Conservation (phyloP, 2,329 filamentous ascomycete species). For the Shiraia sp. region DNA sequence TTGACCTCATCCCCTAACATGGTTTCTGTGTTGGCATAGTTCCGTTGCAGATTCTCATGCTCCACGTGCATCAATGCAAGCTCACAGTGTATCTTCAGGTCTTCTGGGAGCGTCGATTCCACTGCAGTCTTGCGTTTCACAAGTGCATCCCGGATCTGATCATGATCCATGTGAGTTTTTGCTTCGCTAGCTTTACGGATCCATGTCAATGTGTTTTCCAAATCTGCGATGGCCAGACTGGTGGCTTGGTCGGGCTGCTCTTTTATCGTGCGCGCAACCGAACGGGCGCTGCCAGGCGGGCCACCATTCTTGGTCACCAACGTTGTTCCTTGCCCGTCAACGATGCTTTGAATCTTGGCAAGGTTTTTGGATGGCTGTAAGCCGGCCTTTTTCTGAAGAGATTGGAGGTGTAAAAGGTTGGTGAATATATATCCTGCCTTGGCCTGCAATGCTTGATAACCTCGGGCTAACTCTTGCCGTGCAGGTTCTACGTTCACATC, state of each 20-base stretch:
- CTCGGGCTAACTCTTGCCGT: slow-evolving; percentile 26
- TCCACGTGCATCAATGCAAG: slow-evolving; percentile 42
- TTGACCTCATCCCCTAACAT: slow-evolving; percentile 39
- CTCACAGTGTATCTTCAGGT: slow-evolving; percentile 30
- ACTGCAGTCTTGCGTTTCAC: slow-evolving; percentile 31
- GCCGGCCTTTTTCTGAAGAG: slow-evolving; percentile 30
- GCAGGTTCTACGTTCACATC: slow-evolving; percentile 23
- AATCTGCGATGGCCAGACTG: slow-evolving; percentile 24
- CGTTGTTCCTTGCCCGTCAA: slow-evolving; percentile 8
- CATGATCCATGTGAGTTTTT: slow-evolving; percentile 15
- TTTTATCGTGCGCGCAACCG: slow-evolving; percentile 28
- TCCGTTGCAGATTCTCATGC: slow-evolving; percentile 38
- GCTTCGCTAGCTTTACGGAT: slow-evolving; percentile 18
- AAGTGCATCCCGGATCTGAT: slow-evolving; percentile 29
- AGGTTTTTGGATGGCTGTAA: slow-evolving; percentile 21
- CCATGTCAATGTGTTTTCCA: slow-evolving; percentile 31
- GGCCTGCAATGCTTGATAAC: slow-evolving; percentile 28
- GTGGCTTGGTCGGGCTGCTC: slow-evolving; percentile 23
- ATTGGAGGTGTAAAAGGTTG: slow-evolving; percentile 31
- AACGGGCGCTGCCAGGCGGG: slow-evolving; percentile 23
- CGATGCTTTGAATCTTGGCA: slow-evolving; percentile 22
- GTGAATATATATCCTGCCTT: slow-evolving; percentile 25
- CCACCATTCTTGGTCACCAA: not conserved
- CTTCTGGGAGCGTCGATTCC: slow-evolving; percentile 27
- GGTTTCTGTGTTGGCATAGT: slow-evolving; percentile 42